Percentiles rank a stretch among this genome's conserved stretches.
Evolutionary conservation across 2,329 filamentous ascomycete genomes (phyloP).

Genomic region (Myrmaecium sp.): DNA sequence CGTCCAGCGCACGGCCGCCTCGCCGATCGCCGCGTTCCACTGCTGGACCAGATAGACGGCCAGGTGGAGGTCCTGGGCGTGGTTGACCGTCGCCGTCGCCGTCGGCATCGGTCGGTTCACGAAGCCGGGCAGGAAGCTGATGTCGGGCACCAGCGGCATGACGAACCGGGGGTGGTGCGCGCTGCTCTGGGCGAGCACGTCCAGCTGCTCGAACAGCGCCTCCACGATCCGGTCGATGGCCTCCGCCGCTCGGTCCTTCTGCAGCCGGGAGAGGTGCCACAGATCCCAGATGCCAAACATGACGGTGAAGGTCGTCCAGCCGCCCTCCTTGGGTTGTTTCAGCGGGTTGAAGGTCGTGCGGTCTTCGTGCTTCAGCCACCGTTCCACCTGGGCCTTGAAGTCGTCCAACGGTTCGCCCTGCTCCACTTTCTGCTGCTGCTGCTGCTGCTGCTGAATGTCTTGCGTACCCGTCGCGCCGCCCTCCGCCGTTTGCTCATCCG

Average conservation of each 20-base stretch:
- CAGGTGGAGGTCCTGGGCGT: slow-evolving; percentile 17
- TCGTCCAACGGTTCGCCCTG: slow-evolving; percentile 11
- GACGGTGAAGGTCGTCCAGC: slow-evolving; percentile 19
- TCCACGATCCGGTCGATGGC: slow-evolving; percentile 17
- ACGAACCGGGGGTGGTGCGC: slow-evolving; percentile 11
- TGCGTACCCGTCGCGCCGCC: too few relatives aligned
- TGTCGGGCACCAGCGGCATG: slow-evolving; percentile 16
- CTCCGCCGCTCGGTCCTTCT: slow-evolving; percentile 11
- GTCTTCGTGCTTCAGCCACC: slow-evolving; percentile 15
- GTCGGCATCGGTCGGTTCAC: slow-evolving; percentile 9
- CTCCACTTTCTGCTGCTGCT: slow-evolving; percentile 7
- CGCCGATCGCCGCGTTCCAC: slow-evolving; percentile 18
- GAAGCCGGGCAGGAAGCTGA: slow-evolving; percentile 19
- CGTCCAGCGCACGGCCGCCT: slow-evolving; percentile 13
- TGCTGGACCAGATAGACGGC: slow-evolving; percentile 16
- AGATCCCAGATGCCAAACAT: slow-evolving; percentile 22
- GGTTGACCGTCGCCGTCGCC: too few relatives aligned
- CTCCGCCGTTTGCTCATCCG: too few relatives aligned
- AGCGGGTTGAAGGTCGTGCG: slow-evolving; percentile 10
- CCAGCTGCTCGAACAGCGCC: slow-evolving; percentile 16
- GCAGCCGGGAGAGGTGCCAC: slow-evolving; percentile 14
- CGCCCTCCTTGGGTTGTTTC: slow-evolving; percentile 9
- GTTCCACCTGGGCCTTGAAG: slow-evolving; percentile 20
- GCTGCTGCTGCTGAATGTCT: too few relatives aligned
- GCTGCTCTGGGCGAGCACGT: slow-evolving; percentile 15